Base-by-base conservation (phyloP, 192 early-diverging fungal genomes). In the Coemansia sp. region DNA sequence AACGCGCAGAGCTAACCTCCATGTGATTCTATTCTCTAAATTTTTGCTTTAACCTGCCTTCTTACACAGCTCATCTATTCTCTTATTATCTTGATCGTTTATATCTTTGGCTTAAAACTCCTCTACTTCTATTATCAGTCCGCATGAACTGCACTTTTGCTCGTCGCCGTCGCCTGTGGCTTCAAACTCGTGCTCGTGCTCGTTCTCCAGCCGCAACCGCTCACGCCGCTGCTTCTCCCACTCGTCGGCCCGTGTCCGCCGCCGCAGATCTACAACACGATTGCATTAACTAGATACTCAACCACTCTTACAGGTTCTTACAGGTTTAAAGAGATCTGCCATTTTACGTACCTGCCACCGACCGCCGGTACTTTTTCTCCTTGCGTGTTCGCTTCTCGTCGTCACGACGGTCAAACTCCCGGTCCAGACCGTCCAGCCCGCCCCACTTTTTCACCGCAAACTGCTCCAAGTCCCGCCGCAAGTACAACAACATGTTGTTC, bases 381-480 rank as follows among this genome's bases (percentile, higher is more conserved):
- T 97, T 94, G 50, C 87, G 86, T 14, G 76, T 72, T 52, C 88
- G 88, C 72, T 96, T 97, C 27, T 92, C 88, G 17, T 77, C 65
- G 52, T 88, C 86, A 4, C 96, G 77, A 19, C 83, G 81, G 52
- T 93, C 91, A 81, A 90, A 98, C 73, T 97, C 95, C 23, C 77
- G 65, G 78, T 99, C 97, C 22, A 99, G 77, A 5, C 73, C 86
- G 58, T 96, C 92, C 12, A 89, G 75, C 8, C 88, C 80, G 15
- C 92, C 93, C 95, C 95, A 99, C 68, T 98, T 98, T 47, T 92
- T 86, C 56, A 91, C 86, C 6, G 96, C 95, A 83, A 93, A 99
- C n/a, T 69, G 79, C 71, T 99, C 97, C 4, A 98, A 87, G 69
- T 93, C 89, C 60, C 81, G 79, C 14, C 95, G 84, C 17, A 96